Evolutionary conservation across 2,329 filamentous ascomycete species (phyloP).

Genomic region (Microcyclospora pomicola): DNA sequence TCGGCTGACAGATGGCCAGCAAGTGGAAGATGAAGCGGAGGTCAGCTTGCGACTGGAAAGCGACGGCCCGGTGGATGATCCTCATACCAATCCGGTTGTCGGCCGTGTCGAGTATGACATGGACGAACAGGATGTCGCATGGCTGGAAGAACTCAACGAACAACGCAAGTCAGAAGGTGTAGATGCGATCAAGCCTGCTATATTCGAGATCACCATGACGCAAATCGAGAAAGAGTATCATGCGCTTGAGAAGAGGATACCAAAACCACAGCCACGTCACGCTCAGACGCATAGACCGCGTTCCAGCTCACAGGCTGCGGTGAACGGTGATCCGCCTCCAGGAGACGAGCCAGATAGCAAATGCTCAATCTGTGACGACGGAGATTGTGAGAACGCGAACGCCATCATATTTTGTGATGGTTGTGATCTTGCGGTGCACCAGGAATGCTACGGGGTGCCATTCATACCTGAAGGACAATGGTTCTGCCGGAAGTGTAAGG

Average conservation of each 20-base stretch:
- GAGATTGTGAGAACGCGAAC: conserved; percentile 98
- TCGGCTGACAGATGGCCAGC: conserved; percentile 46
- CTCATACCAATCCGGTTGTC: conserved; percentile 37
- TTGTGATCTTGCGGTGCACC: conserved; percentile 92
- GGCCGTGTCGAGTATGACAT: conserved; percentile 96
- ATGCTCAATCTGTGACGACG: conserved; percentile 94
- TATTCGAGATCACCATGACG: conserved; percentile 96
- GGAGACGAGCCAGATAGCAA: conserved; percentile 95
- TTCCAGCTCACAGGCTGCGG: conserved; percentile 85
- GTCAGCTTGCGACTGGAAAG: conserved; percentile 36
- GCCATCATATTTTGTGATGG: conserved; percentile 98
- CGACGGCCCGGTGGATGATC: conserved; percentile 42
- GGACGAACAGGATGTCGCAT: conserved; percentile 97
- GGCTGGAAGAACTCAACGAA: conserved; percentile 73
- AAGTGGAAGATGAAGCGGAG: conserved; percentile 50
- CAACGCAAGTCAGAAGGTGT: conserved; percentile 60
- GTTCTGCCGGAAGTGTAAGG: conserved; percentile 91
- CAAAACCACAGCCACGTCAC: conserved; percentile 91
- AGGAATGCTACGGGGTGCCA: conserved; percentile 96
- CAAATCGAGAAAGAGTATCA: conserved; percentile 99
- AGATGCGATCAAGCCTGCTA: conserved; percentile 75
- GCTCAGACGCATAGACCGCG: conserved; percentile 86
- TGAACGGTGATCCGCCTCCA: conserved; percentile 73
- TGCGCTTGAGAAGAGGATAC: conserved; percentile 86
- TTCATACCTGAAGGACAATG: conserved; percentile 98